Conservation (phyloP, 176 grass and related monocot species). For the Paspalum vaginatum region DNA sequence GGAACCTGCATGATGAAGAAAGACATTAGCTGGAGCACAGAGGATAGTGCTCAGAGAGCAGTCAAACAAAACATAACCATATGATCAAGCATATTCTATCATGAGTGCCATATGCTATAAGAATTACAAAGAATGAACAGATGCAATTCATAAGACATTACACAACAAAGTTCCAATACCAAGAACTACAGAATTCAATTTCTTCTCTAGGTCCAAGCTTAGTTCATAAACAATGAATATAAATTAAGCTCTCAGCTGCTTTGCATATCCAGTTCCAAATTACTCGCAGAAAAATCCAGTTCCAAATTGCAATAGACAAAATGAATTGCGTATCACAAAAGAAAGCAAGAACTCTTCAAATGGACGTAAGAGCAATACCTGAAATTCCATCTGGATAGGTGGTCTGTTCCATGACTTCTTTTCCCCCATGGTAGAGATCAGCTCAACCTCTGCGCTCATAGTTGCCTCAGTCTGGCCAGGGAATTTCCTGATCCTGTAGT, state of each 20-base stretch:
- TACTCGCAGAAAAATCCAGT: neutral
- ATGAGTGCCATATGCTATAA: neutral
- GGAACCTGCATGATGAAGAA: conserved; percentile 68
- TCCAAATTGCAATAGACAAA: conserved; percentile 15
- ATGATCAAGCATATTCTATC: conserved; percentile 23
- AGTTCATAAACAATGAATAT: conserved; percentile 7
- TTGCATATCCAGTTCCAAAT: conserved; percentile 13
- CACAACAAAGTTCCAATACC: neutral
- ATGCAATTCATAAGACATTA: neutral
- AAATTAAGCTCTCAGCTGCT: conserved; percentile 5
- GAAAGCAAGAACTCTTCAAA: neutral
- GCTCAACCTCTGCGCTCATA: conserved; percentile 96
- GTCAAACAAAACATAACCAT: neutral
- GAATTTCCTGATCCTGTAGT: conserved; percentile 95
- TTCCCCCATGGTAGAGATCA: conserved; percentile 98
- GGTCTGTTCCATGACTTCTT: conserved; percentile 95
- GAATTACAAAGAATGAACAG: neutral
- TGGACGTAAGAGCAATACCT: conserved; percentile 55
- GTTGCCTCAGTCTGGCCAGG: conserved; percentile 99
- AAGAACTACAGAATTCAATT: conserved; percentile 17
- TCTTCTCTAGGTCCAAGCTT: neutral
- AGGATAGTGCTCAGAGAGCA: conserved; percentile 14
- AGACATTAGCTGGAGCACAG: neutral
- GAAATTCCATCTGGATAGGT: conserved; percentile 99
- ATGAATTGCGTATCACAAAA: neutral